Percentiles rank a stretch among this genome's conserved stretches.
Evolutionary conservation across 805 yeast genomes (phyloP).

Genomic region (Candida maris): DNA sequence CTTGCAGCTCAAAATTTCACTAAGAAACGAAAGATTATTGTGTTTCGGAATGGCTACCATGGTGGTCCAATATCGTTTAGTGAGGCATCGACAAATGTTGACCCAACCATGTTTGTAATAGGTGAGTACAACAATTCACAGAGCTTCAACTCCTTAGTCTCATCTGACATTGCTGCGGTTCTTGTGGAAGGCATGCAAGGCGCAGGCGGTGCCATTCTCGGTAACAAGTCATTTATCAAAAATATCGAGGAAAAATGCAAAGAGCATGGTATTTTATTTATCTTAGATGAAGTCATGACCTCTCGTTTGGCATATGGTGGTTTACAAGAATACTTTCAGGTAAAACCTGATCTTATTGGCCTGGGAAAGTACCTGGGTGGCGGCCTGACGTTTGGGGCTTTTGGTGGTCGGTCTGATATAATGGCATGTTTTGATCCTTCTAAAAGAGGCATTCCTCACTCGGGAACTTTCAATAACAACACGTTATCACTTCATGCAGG

Average conservation of each 20-base stretch:
- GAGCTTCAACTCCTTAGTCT: conserved; percentile 2
- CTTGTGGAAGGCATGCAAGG: conserved; percentile 15
- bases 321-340: conserved; percentile 4
- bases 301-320: conserved; percentile 14
- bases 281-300: conserved; percentile 17
- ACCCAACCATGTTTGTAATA: not conserved
- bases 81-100: conserved; percentile 4
- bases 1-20: conserved; percentile 11
- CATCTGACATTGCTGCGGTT: conserved; percentile 10
- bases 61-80: conserved; percentile 11
- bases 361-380: conserved; percentile 17
- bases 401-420: conserved; percentile 13
- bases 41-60: conserved; percentile 12
- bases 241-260: conserved; percentile 9
- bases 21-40: conserved; percentile 9
- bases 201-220: conserved; percentile 14
- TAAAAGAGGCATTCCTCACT: conserved; percentile 5
- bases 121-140: conserved; percentile 8
- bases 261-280: conserved; percentile 7
- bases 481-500: conserved; percentile 13
- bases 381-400: conserved; percentile 14
- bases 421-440: conserved; percentile 11
- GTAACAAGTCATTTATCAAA: conserved; percentile 4
- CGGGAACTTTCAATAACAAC: conserved; percentile 17
- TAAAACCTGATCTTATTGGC: conserved; percentile 10